These are phyloP conservation scores for Exophiala sp. DNA, from an alignment of 2,329 filamentous ascomycete genomes.

Conservation along the genomic window DNA sequence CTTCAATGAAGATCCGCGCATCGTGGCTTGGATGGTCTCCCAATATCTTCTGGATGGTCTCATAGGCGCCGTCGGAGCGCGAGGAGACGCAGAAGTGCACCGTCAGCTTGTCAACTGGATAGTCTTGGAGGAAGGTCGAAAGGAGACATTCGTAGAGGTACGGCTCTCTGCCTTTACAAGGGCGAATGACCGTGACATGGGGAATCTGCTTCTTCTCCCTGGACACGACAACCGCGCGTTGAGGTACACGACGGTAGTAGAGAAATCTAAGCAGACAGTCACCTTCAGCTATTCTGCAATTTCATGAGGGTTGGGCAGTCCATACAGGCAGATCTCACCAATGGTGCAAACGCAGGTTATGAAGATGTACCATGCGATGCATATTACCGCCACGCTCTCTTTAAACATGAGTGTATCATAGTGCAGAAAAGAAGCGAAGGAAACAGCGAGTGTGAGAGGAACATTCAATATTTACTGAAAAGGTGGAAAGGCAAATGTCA, in stretches of 20 bases:
- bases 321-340: constrained; percentile 56
- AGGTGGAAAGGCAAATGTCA: background rate
- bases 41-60: constrained; percentile 65
- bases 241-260: constrained; percentile 46
- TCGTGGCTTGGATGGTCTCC: constrained; percentile 67
- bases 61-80: constrained; percentile 67
- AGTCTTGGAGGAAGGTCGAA: constrained; percentile 75
- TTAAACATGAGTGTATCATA: constrained; percentile 26
- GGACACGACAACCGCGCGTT: constrained; percentile 38
- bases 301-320: constrained; percentile 3
- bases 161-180: constrained; percentile 86
- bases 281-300: constrained; percentile 9
- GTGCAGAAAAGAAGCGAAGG: constrained; percentile 1
- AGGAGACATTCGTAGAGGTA: constrained; percentile 87
- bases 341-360: constrained; percentile 53
- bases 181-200: constrained; percentile 83
- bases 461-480: background rate
- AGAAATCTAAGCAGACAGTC: constrained; percentile 43
- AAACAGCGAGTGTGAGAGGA: background rate
- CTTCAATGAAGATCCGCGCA: constrained; percentile 69
- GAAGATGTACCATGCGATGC: constrained; percentile 52
- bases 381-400: constrained; percentile 41
- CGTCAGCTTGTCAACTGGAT: constrained; percentile 68
- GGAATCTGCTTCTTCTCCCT: constrained; percentile 52
- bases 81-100: constrained; percentile 77